A percentile compares a stretch with the other conserved stretches of the same genome.
phyloP scores from a whole-genome alignment of 2,329 filamentous ascomycete genomes.

The Neofusicoccum umdonicola region DNA sequence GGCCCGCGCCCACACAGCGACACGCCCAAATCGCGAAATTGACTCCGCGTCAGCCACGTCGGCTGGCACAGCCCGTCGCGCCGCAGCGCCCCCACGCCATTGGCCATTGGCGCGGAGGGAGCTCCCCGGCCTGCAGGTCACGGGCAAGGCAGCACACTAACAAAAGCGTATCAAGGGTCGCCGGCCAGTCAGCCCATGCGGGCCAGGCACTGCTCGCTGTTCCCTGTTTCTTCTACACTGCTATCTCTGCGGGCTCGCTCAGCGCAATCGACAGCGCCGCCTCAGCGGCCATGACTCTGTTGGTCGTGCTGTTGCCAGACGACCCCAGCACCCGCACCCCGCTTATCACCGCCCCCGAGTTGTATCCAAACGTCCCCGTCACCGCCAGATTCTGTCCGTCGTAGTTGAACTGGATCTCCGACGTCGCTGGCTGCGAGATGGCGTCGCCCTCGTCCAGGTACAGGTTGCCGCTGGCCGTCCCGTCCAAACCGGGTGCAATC shows the following conservation, averaged over 20 bases:
- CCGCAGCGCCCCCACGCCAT: not conserved
- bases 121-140: not conserved
- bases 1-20: not conserved
- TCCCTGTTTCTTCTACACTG: conserved; percentile 4
- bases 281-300: not conserved
- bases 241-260: not conserved
- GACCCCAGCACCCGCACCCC: conserved; percentile 32
- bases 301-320: not conserved
- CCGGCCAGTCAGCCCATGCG: not conserved
- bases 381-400: conserved; percentile 51
- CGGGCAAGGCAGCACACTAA: not conserved
- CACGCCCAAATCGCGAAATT: not conserved
- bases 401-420: conserved; percentile 61
- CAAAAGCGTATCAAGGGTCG: not conserved
- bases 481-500: conserved; percentile 62
- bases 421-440: conserved; percentile 57
- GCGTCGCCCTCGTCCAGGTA: conserved; percentile 78
- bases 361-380: conserved; percentile 56
- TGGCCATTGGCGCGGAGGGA: not conserved
- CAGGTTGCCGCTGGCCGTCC: conserved; percentile 63
- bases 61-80: not conserved
- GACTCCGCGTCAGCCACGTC: conserved; percentile 8
- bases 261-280: not conserved
- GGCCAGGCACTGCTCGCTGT: not conserved
- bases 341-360: conserved; percentile 28